Conservation (phyloP, 1,284 basidiomycete genomes). For the Tausonia pullulans region DNA sequence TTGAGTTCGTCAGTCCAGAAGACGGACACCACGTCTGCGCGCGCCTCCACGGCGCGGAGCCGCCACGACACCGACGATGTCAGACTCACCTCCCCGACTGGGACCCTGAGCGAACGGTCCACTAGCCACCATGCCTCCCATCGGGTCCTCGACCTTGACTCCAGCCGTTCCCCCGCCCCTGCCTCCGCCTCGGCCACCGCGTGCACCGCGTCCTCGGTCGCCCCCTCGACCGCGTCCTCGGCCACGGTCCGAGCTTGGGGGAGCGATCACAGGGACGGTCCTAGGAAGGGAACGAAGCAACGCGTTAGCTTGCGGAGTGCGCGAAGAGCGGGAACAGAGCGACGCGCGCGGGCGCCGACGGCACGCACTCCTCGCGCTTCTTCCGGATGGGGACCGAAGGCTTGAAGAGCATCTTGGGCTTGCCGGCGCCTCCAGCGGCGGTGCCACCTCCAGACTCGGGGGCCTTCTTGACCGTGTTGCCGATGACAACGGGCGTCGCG, state of each 20-base stretch:
- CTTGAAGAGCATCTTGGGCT: conserved; percentile 16
- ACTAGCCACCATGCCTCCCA: conserved; percentile 53
- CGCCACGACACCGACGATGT: background rate
- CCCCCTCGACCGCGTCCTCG: conserved; percentile 11
- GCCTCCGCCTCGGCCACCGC: conserved; percentile 40
- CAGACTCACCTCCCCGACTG: conserved; percentile 26
- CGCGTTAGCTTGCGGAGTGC: background rate
- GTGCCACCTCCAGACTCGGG: background rate
- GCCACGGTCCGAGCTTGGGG: conserved; percentile 4
- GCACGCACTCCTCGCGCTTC: conserved; percentile 15
- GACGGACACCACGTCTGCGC: no score
- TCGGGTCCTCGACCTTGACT: conserved; percentile 1
- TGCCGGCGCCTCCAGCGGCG: background rate
- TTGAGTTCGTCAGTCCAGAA: background rate
- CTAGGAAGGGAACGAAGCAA: background rate
- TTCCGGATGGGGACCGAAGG: conserved; percentile 10
- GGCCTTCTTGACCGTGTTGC: conserved; percentile 6
- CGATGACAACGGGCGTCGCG: conserved; percentile 7
- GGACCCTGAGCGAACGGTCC: conserved; percentile 77
- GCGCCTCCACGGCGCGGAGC: background rate
- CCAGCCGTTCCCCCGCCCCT: conserved; percentile 1
- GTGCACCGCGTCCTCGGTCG: conserved; percentile 38
- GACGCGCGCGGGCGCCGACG: background rate
- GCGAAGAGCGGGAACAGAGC: background rate
- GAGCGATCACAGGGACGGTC: background rate